These are phyloP conservation scores for Pythium brassicae DNA, from an alignment of 352 stramenopile species.

Conservation along the genomic window DNA sequence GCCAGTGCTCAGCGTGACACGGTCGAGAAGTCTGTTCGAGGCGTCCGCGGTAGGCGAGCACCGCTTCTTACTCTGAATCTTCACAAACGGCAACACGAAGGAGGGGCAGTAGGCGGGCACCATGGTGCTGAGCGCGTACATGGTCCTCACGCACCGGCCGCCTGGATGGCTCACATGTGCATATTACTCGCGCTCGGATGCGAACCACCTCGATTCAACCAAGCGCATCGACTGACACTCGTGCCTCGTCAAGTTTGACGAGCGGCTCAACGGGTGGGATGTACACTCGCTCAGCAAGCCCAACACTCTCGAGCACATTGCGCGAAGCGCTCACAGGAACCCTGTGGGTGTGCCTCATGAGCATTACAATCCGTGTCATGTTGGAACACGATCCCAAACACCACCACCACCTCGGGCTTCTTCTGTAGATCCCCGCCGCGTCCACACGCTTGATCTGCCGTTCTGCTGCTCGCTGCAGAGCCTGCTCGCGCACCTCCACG, in stretches of 20 bases:
- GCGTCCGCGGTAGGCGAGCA: constrained; percentile 71
- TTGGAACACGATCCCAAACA: constrained; percentile 42
- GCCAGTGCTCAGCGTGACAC: constrained; percentile 19
- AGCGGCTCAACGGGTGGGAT: constrained; percentile 73
- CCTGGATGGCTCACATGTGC: constrained; percentile 73
- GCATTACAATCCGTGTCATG: constrained; percentile 74
- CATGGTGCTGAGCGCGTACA: constrained; percentile 74
- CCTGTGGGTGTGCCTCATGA: constrained; percentile 70
- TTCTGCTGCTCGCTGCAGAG: constrained; percentile 68
- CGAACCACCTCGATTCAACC: constrained; percentile 35
- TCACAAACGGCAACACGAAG: constrained; percentile 78
- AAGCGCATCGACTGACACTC: constrained; percentile 77
- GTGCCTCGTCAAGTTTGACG: constrained; percentile 74
- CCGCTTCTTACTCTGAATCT: constrained; percentile 77
- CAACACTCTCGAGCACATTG: constrained; percentile 46
- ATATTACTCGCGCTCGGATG: constrained; percentile 67
- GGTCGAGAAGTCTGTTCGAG: constrained; percentile 72
- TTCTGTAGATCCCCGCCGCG: constrained; percentile 38
- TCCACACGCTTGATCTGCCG: constrained; percentile 48
- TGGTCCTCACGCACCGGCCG: constrained; percentile 58
- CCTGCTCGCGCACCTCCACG: constrained; percentile 35
- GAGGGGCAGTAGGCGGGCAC: constrained; percentile 60
- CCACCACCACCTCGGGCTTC: constrained; percentile 55
- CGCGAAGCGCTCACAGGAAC: constrained; percentile 52
- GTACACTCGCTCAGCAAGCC: constrained; percentile 72